Evolutionary conservation across 345 rosid species (phyloP).

Genomic region (Bruguiera parviflora): DNA sequence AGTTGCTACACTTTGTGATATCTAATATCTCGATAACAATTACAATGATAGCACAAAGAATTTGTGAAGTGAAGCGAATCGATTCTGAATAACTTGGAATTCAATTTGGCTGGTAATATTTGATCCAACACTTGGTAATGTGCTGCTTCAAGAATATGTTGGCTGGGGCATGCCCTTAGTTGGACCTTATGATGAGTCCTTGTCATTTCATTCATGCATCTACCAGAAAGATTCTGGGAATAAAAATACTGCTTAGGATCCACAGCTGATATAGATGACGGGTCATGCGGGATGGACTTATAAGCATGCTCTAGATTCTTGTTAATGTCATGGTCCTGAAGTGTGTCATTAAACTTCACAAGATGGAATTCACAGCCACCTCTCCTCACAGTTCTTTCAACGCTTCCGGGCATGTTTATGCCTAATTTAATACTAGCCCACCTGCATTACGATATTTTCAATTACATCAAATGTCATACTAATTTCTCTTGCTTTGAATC

Average conservation of each 20-base stretch:
- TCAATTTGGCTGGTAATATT: too few species aligned
- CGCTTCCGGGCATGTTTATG: constrained; percentile 70
- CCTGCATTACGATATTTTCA: constrained; percentile 32
- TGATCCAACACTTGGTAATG: too few species aligned
- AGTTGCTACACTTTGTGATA: too few species aligned
- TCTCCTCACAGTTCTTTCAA: constrained; percentile 66
- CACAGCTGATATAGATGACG: constrained; percentile 74
- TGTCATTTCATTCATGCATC: constrained; percentile 28
- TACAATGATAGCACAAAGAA: too few species aligned
- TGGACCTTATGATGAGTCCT: background rate
- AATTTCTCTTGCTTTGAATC: too few species aligned
- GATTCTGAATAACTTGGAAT: too few species aligned
- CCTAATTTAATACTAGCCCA: constrained; percentile 77
- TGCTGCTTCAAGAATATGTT: too few species aligned
- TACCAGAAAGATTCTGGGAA: constrained; percentile 60
- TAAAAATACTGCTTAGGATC: constrained; percentile 83
- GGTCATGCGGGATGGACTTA: constrained; percentile 79
- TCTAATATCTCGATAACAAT: too few species aligned
- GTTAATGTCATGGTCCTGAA: constrained; percentile 87
- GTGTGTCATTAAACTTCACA: constrained; percentile 78
- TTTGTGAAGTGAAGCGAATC: too few species aligned
- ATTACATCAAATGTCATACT: background rate
- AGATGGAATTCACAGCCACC: constrained; percentile 52
- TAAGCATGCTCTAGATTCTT: constrained; percentile 89
- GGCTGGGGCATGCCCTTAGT: background rate